Evolutionary conservation across 441 rosid species (phyloP).

Genomic region (Syzygium malaccense): DNA sequence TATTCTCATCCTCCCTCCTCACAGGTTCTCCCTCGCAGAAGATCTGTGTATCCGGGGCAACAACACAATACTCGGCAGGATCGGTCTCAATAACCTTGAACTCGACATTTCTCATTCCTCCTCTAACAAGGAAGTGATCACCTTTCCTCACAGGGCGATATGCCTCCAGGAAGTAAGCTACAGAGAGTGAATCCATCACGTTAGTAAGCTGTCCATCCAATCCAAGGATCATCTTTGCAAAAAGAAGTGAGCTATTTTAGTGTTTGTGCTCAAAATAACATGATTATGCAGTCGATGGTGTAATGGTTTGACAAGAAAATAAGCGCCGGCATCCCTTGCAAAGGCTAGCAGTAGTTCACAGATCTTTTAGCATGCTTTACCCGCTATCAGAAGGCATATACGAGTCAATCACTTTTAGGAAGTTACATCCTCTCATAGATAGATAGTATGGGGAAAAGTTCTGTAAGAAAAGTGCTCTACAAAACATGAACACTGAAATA

Average conservation of each 20-base stretch:
- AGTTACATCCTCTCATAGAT: neutral
- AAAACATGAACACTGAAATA: neutral
- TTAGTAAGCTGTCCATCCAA: neutral
- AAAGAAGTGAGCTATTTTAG: neutral
- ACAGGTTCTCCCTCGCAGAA: constrained; percentile 64
- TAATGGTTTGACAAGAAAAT: neutral
- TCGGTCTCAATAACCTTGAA: constrained; percentile 64
- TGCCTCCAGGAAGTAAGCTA: constrained; percentile 66
- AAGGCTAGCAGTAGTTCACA: neutral
- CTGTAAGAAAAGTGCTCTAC: neutral
- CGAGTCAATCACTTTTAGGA: neutral
- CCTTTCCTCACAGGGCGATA: constrained; percentile 65
- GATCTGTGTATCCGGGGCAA: constrained; percentile 52
- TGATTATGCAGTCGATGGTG: neutral
- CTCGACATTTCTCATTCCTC: constrained; percentile 68
- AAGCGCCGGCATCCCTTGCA: neutral
- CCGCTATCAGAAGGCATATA: neutral
- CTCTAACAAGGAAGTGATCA: constrained; percentile 56
- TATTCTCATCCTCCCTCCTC: constrained; percentile 63
- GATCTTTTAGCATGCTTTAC: neutral
- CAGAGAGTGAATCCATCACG: neutral
- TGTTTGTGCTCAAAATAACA: neutral
- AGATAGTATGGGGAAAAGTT: neutral
- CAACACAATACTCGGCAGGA: constrained; percentile 54
- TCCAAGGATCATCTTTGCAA: neutral